Evolutionary conservation across 2,329 filamentous ascomycete species (phyloP), one percentile per base, ranked within the genome.

Genomic region (Capronia americana): DNA sequence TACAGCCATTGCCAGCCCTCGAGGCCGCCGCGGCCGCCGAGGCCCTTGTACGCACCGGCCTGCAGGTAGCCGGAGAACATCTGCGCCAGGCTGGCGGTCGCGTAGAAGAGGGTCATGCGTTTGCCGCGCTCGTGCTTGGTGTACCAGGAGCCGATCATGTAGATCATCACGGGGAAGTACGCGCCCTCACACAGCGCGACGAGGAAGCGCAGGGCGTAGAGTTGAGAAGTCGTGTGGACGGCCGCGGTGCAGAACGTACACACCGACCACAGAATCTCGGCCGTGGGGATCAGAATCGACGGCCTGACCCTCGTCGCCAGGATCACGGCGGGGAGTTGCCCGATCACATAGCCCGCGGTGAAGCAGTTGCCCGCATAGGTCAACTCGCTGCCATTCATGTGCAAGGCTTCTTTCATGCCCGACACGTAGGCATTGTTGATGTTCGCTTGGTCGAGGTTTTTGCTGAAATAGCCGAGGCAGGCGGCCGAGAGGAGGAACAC

Each of bases 221-320:
- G 66, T 46, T 77, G 74, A 82, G 97, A 56, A 84, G 94, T 26
- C 91, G 98, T 17, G 85, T 98, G 24, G 95, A 99, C 77, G 89
- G 98, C 75, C 94, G 95, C 34, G 98, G 95, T 77, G 94, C 95
- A 63, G 98, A 99, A 80, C 94, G 95, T 34, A 95, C 70, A 74
- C 8, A 69, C 64, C 10, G 67, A 66, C 74, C 74, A 77, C 38
- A 72, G 71, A 51, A 77, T 64, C 65, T 77, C 76, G 63, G 73
- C 73, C 7, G 38, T 48, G n/a, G 57, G 57, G 28, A 59, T 32
- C 26, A 59, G 34, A 30, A 59, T 80, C 23, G 30, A 53, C 8
- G 41, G 55, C 20, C 59, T 26, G 11, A 59, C 57, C 24, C 57
- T 44, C 28, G 57, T 59, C 23, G 41, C 38, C 11, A 59, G 44